Conservation (phyloP, 805 yeast species). For the Myxozyma nipponensis region DNA sequence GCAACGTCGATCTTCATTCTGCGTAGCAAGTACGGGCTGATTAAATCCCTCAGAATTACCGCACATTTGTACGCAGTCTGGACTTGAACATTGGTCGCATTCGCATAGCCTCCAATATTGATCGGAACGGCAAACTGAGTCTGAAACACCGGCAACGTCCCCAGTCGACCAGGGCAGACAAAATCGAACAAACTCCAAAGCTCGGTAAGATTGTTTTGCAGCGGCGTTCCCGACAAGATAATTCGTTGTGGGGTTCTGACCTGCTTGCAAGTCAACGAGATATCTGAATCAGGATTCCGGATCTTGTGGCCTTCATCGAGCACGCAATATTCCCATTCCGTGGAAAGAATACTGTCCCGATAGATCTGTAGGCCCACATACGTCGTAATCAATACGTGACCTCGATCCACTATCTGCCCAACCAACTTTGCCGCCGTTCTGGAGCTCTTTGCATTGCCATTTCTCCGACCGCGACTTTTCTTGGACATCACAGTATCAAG, state of each 20-base stretch:
- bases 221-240: constrained; percentile 92
- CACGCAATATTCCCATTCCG: constrained; percentile 84
- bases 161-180: constrained; percentile 89
- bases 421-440: constrained; percentile 29
- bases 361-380: constrained; percentile 81
- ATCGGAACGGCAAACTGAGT: constrained; percentile 89
- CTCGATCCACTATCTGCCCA: constrained; percentile 37
- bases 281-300: constrained; percentile 87
- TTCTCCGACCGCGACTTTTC: constrained; percentile 33
- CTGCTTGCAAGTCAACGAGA: constrained; percentile 80
- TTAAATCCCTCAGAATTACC: constrained; percentile 77
- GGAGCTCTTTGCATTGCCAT: constrained; percentile 32
- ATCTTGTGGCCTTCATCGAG: constrained; percentile 97
- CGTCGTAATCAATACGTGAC: constrained; percentile 86
- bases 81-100: constrained; percentile 92
- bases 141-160: constrained; percentile 92
- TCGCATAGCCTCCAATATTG: constrained; percentile 96
- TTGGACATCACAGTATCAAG: constrained; percentile 40
- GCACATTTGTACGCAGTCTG: constrained; percentile 97
- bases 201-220: constrained; percentile 87
- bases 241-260: constrained; percentile 78
- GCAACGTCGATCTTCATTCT: constrained; percentile 94
- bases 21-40: constrained; percentile 82
- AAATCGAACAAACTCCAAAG: constrained; percentile 95
- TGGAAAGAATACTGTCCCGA: constrained; percentile 56